Evolutionary conservation across 306 rosid genomes (phyloP).

Genomic region (Vigna radiata): DNA sequence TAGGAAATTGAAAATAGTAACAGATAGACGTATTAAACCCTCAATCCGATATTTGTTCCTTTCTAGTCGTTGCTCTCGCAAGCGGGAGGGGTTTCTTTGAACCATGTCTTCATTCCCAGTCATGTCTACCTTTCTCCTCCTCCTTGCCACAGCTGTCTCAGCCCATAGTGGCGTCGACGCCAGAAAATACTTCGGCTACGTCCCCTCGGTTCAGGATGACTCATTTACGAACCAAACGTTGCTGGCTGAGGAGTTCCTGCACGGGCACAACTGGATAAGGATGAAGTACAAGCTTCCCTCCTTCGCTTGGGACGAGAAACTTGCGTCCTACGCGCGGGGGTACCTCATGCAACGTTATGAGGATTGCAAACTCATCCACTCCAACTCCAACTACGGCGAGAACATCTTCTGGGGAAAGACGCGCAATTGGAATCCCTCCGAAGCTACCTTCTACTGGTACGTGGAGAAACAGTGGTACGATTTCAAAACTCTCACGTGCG

Average conservation of each 20-base stretch:
- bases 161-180: slow-evolving; percentile 16
- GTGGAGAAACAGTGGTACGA: slow-evolving; percentile 42
- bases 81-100: slow-evolving; percentile 24
- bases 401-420: slow-evolving; percentile 63
- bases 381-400: slow-evolving; percentile 57
- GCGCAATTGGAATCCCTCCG: slow-evolving; percentile 52
- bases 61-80: slow-evolving; percentile 44
- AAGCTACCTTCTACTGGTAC: slow-evolving; percentile 60
- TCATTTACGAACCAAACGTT: neutral
- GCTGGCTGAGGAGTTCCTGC: slow-evolving; percentile 50
- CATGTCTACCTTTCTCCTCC: neutral
- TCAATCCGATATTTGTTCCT: neutral
- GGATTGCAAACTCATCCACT: slow-evolving; percentile 61
- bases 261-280: slow-evolving; percentile 66
- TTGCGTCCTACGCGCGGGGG: slow-evolving; percentile 49
- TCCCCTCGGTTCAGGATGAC: accelerated
- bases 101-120: slow-evolving; percentile 15
- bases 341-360: slow-evolving; percentile 42
- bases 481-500: slow-evolving; percentile 40
- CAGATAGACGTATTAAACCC: neutral
- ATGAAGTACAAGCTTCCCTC: neutral
- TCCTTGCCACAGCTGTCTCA: neutral
- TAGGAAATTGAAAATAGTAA: slow-evolving; percentile 25
- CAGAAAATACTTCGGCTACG: slow-evolving; percentile 36
- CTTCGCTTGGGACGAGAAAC: slow-evolving; percentile 49